Conservation (phyloP, 768 basidiomycete species). For the Pleurotus pulmonarius region DNA sequence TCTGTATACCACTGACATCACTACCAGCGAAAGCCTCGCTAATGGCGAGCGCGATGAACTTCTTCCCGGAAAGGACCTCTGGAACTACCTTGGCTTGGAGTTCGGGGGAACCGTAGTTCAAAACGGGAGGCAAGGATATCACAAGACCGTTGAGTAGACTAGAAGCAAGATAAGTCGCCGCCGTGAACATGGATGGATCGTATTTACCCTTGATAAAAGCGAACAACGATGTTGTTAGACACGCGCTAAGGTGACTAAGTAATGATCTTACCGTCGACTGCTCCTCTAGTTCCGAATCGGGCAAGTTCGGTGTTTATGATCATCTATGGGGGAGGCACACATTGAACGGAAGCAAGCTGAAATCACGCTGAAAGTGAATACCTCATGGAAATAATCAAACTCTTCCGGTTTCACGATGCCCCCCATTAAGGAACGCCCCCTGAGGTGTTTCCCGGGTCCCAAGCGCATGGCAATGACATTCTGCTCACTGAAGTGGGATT, state of each 20-base stretch:
- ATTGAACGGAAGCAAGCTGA: not conserved
- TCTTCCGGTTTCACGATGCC: constrained; percentile 77
- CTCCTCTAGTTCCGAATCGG: constrained; percentile 81
- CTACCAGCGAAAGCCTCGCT: constrained; percentile 92
- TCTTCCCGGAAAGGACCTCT: constrained; percentile 72
- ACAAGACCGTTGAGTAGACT: constrained; percentile 69
- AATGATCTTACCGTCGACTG: constrained; percentile 63
- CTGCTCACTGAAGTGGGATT: constrained; percentile 44
- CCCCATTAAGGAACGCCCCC: constrained; percentile 72
- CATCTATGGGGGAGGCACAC: constrained; percentile 34
- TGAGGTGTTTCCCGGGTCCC: constrained; percentile 85
- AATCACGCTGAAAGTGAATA: constrained; percentile 17
- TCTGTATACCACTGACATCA: constrained; percentile 82
- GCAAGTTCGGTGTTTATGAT: constrained; percentile 81
- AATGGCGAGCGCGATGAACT: constrained; percentile 87
- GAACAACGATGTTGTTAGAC: not conserved
- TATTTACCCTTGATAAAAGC: not conserved
- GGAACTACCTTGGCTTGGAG: constrained; percentile 68
- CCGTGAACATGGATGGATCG: too few species aligned
- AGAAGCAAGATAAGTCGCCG: not conserved
- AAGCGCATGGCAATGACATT: constrained; percentile 88
- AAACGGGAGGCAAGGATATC: constrained; percentile 84
- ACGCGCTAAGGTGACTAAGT: not conserved
- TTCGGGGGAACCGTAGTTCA: constrained; percentile 83
- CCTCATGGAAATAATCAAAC: constrained; percentile 95